Base-by-base conservation (phyloP, 495 filamentous ascomycete species). In the Pyrenopolyporus hunteri region DNA sequence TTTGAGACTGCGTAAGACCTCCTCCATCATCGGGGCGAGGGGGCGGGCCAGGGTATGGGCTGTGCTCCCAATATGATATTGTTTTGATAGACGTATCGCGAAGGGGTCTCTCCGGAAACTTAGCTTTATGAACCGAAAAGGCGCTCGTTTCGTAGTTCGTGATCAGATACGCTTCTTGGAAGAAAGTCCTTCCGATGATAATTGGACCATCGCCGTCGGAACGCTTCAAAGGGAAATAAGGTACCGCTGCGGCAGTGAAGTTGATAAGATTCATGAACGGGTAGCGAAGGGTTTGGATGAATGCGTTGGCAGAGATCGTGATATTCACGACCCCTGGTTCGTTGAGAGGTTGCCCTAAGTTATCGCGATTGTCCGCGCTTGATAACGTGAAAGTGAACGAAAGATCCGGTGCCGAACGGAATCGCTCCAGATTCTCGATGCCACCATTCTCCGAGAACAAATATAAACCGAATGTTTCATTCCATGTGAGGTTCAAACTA, bases 111-210 rank as follows among this genome's bases (percentile, higher is more conserved):
- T 73, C 58, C 14, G 77, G 75, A 57, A 85, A 87, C 17, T 71
- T 72, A 6, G 85, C 83, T 59, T 86, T 79, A 50, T 84, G 78
- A 2, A 89, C 51, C 0, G 81, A 88, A 63, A 89, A 89, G 25
- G 70, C 78, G 17, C 75, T 76, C 19, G 78, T 76, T 45, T 89
- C 86, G 68, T 89, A 89, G 57, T 86, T 83, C n/a, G 80, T 82
- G 13, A 84, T 82, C 8, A 90, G 63, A 57, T 90, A 90, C 11
- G 84, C 80, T 70, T 89, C 87, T 73, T 90, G 87, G 53, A 90
- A 76, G 61, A 90, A 90, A 2, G 76, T 71, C 22, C 87, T 82
- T n/a, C 87, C 87, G 57, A 90, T 78, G n/a, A 84, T 83, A 59
- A 81, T 78, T 53, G 85, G 78, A n/a, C 79, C 81, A 16, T 73